Evolutionary conservation across 345 rosid species (phyloP).

Genomic region (Euclidium syriacum): DNA sequence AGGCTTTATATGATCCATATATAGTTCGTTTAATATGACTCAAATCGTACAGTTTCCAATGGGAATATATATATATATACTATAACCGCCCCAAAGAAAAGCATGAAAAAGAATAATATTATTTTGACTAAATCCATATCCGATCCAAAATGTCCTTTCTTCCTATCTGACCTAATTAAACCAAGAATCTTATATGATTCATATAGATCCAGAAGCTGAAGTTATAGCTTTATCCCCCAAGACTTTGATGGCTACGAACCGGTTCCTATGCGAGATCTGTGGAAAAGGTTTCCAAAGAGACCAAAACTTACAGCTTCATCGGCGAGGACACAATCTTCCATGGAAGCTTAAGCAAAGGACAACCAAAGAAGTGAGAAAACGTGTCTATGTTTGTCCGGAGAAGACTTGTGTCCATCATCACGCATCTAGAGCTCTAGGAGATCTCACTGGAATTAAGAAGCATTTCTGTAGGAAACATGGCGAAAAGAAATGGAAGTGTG

Average conservation of each 20-base stretch:
- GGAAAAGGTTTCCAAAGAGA: conserved; percentile 97
- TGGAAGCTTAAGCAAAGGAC: conserved; percentile 99
- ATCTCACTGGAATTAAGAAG: conserved; percentile 93
- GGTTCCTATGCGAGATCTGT: conserved; percentile 90
- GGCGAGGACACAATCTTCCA: conserved; percentile 96
- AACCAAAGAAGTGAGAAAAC: conserved; percentile 67
- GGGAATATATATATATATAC: conserved; percentile 5
- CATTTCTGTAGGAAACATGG: conserved; percentile 97
- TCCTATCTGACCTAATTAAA: conserved; percentile 8
- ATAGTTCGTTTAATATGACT: too few relatives aligned
- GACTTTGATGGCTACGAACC: conserved; percentile 96
- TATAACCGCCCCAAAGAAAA: conserved; percentile 3
- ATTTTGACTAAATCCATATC: conserved; percentile 5
- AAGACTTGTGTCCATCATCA: conserved; percentile 84
- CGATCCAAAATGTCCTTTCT: neutral
- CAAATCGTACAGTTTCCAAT: neutral
- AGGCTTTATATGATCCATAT: neutral
- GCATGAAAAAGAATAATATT: neutral
- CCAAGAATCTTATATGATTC: neutral
- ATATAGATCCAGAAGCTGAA: conserved; percentile 94
- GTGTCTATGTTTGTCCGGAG: conserved; percentile 97
- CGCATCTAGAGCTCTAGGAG: conserved; percentile 95
- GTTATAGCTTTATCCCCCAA: conserved; percentile 93
- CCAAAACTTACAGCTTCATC: conserved; percentile 91
- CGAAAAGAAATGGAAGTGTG: conserved; percentile 98